A percentile compares a stretch with the other conserved stretches of the same genome.
These are phyloP conservation scores for Samsoniella hepiali DNA, from an alignment of 2,329 filamentous ascomycete genomes.

Conservation along the genomic window DNA sequence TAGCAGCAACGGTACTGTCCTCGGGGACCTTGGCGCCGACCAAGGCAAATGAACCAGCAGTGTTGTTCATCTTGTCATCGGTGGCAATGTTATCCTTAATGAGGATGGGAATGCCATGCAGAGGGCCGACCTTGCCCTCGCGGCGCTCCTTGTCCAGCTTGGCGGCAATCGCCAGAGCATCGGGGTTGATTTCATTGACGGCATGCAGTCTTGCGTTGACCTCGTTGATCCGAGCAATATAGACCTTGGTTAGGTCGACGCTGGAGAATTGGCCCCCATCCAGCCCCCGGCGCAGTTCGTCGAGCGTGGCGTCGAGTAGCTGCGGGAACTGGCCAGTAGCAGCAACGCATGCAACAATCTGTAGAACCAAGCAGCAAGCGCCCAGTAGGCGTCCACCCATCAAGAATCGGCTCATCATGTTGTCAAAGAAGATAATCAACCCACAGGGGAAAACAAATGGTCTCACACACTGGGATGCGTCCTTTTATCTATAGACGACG, in stretches of 20 bases:
- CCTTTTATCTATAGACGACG: not conserved
- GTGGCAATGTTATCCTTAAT: slow-evolving; percentile 65
- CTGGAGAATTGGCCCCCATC: slow-evolving; percentile 28
- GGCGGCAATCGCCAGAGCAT: slow-evolving; percentile 32
- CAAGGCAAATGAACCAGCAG: slow-evolving; percentile 57
- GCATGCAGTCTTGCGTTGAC: slow-evolving; percentile 28
- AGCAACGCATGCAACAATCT: not conserved
- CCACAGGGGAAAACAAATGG: not conserved
- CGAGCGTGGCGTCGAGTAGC: slow-evolving; percentile 23
- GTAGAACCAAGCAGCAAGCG: slow-evolving; percentile 1
- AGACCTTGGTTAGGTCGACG: slow-evolving; percentile 32
- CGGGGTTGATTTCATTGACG: slow-evolving; percentile 35
- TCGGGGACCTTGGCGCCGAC: slow-evolving; percentile 50
- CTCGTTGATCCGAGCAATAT: slow-evolving; percentile 32
- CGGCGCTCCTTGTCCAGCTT: slow-evolving; percentile 28
- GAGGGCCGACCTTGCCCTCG: slow-evolving; percentile 31
- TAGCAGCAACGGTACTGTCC: slow-evolving; percentile 56
- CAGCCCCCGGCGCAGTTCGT: slow-evolving; percentile 27
- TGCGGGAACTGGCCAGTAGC: slow-evolving; percentile 3
- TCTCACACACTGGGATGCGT: not conserved
- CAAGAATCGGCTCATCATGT: not conserved
- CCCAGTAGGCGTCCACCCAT: not conserved
- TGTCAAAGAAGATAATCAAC: not conserved
- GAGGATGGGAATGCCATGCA: slow-evolving; percentile 61
- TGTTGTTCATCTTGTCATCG: slow-evolving; percentile 56